Evolutionary conservation across 495 filamentous ascomycete genomes (phyloP).

Genomic region (Annulohypoxylon nitens): DNA sequence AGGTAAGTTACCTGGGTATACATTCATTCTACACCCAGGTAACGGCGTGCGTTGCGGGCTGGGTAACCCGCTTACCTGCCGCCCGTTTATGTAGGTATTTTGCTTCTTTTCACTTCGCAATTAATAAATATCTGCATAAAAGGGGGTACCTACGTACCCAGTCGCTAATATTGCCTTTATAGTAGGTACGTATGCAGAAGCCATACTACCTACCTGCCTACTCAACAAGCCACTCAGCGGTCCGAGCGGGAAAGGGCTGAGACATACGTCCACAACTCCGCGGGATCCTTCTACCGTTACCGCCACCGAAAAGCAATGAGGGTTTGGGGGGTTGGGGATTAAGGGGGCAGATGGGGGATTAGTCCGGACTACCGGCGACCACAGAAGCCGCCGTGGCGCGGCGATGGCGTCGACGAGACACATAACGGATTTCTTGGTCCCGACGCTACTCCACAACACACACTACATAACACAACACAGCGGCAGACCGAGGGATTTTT

Average conservation of each 20-base stretch:
- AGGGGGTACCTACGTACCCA: no score
- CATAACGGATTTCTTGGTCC: conserved; percentile 25
- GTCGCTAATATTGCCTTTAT: no score
- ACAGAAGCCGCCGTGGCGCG: conserved; percentile 21
- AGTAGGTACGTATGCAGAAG: no score
- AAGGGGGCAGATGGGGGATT: no score
- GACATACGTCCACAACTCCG: conserved; percentile 23
- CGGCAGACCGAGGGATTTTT: conserved; percentile 22
- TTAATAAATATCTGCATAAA: no score
- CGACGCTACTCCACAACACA: conserved; percentile 6
- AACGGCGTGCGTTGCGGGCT: neutral
- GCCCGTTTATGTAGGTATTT: neutral
- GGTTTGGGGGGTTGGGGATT: neutral
- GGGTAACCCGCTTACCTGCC: neutral
- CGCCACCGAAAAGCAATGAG: neutral
- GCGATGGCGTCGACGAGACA: conserved; percentile 19
- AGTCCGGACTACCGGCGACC: conserved; percentile 12
- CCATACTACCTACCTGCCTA: neutral
- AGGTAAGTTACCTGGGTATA: neutral
- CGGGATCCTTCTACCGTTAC: neutral
- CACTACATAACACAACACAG: neutral
- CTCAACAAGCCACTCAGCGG: neutral
- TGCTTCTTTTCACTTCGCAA: no score
- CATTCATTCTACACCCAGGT: neutral
- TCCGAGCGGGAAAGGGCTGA: conserved; percentile 12